A percentile compares a stretch with the other conserved stretches of the same genome.
Evolutionary conservation across 768 basidiomycete genomes (phyloP).

Genomic region (Calocybe gangraenosa): DNA sequence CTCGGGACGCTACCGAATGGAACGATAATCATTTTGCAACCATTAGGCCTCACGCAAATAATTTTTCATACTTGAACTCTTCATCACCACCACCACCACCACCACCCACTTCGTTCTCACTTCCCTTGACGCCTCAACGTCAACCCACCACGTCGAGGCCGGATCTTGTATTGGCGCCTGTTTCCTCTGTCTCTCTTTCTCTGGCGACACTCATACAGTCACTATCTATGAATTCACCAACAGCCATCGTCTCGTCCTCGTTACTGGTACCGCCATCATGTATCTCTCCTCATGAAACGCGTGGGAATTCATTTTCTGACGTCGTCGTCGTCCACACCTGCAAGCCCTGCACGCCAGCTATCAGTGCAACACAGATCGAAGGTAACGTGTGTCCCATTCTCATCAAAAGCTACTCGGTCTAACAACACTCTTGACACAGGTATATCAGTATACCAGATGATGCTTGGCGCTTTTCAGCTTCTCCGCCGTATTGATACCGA

Average conservation of each 20-base stretch:
- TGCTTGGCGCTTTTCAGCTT: constrained; percentile 48
- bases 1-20: constrained; percentile 9
- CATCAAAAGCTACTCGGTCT: not conserved
- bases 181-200: constrained; percentile 22
- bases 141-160: constrained; percentile 17
- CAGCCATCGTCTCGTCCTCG: constrained; percentile 26
- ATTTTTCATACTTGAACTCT: constrained; percentile 21
- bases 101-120: constrained; percentile 5
- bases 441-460: constrained; percentile 72
- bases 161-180: constrained; percentile 16
- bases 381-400: constrained; percentile 38
- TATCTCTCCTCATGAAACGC: constrained; percentile 38
- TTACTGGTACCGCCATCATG: constrained; percentile 26
- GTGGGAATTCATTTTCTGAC: constrained; percentile 27
- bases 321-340: constrained; percentile 60
- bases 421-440: constrained; percentile 33
- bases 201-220: constrained; percentile 37
- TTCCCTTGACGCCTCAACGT: constrained; percentile 14
- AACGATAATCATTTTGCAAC: constrained; percentile 19
- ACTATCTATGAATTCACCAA: constrained; percentile 35
- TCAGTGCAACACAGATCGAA: constrained; percentile 67
- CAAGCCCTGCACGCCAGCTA: constrained; percentile 55
- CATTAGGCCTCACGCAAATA: constrained; percentile 37
- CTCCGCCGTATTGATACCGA: constrained; percentile 76
- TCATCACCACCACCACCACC: too few relatives aligned